Percentiles rank a stretch among this genome's conserved stretches.
phyloP scores from a whole-genome alignment of 129 eudicot genomes.

The Deinandra increscens region DNA sequence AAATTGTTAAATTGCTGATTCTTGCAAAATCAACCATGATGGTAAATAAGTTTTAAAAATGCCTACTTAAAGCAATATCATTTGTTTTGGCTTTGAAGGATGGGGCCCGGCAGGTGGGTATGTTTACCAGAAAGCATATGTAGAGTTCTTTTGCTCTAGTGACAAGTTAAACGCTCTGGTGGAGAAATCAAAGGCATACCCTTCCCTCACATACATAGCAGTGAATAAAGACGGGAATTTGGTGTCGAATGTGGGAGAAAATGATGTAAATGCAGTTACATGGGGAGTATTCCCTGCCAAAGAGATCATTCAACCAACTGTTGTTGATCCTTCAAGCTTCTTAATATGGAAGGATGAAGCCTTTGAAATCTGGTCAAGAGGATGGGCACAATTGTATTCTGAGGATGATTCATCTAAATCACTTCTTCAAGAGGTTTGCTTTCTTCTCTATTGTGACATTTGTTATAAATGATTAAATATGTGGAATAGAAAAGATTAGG shows the following conservation, averaged over 20 bases:
- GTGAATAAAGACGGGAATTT: conserved; percentile 66
- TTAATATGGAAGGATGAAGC: conserved; percentile 95
- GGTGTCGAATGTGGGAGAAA: conserved; percentile 54
- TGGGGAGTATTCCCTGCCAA: conserved; percentile 98
- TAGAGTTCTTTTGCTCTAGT: conserved; percentile 81
- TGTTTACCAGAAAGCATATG: conserved; percentile 92
- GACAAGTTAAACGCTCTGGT: conserved; percentile 66
- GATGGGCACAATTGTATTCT: conserved; percentile 85
- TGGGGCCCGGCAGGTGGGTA: conserved; percentile 98
- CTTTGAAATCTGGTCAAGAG: conserved; percentile 88
- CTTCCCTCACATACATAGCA: conserved; percentile 76
- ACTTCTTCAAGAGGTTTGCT: conserved; percentile 77
- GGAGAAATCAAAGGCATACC: conserved; percentile 63
- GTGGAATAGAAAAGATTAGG: neutral
- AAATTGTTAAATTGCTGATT: neutral
- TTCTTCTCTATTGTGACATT: neutral
- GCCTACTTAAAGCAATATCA: neutral
- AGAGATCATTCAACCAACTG: conserved; percentile 93
- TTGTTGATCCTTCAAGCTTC: conserved; percentile 85
- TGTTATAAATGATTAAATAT: neutral
- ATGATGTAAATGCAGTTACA: conserved; percentile 85
- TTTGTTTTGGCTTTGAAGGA: conserved; percentile 42
- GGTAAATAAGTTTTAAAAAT: neutral
- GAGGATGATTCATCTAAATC: conserved; percentile 66
- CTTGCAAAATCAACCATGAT: no score